phyloP scores from a whole-genome alignment of 1,284 basidiomycete genomes.

The Singerocomus inundabilis region DNA sequence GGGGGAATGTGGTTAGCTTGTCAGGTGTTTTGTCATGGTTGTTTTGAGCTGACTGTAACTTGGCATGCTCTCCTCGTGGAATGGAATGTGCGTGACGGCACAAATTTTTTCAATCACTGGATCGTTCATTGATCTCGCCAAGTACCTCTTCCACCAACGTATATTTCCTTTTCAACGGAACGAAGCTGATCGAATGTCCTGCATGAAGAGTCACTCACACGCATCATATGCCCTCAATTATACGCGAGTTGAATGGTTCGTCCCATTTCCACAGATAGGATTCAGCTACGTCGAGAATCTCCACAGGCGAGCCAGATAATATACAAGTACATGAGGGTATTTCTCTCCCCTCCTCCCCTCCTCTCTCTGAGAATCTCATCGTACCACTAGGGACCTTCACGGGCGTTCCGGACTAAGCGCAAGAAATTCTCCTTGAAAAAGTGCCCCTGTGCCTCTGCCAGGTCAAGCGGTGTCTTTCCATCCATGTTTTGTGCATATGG shows the following conservation, averaged over 20 bases:
- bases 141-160: neutral
- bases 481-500: neutral
- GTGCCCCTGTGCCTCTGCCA: neutral
- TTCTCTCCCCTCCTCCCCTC: no score
- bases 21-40: neutral
- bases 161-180: neutral
- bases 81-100: neutral
- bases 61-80: neutral
- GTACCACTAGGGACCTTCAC: no score
- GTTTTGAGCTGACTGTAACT: neutral
- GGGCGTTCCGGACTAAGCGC: neutral
- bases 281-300: no score
- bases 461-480: constrained; percentile 1
- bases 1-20: neutral
- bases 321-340: no score
- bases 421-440: constrained; percentile 3
- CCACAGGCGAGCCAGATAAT: no score
- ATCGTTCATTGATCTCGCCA: neutral
- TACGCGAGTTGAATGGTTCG: no score
- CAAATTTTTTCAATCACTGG: no score
- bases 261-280: no score
- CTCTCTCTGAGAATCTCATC: no score
- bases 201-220: no score
- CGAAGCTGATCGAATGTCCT: neutral
- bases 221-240: no score